A percentile compares a stretch with the other conserved stretches of the same genome.
phyloP scores from a whole-genome alignment of 2,329 filamentous ascomycete genomes.

The Penicillium rolfsii region DNA sequence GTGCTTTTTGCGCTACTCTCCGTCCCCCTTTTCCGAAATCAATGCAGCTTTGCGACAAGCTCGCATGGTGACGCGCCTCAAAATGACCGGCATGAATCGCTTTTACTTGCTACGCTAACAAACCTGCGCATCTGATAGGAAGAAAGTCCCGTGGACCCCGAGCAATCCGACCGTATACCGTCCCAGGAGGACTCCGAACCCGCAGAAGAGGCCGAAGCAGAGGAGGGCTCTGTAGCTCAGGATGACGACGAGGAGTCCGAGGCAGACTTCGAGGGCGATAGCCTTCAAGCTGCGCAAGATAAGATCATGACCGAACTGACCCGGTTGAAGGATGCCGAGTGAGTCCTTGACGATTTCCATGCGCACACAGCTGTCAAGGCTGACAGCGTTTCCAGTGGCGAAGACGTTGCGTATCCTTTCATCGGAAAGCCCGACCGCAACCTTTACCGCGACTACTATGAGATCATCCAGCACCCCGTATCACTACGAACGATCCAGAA shows the following conservation, averaged over 20 bases:
- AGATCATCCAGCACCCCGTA: slow-evolving; percentile 77
- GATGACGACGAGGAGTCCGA: slow-evolving; percentile 60
- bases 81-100: background rate
- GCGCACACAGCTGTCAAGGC: background rate
- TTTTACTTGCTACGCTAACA: slow-evolving; percentile 12
- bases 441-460: slow-evolving; percentile 79
- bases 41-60: slow-evolving; percentile 12
- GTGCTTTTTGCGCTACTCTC: background rate
- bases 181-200: slow-evolving; percentile 30
- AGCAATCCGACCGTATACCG: slow-evolving; percentile 27
- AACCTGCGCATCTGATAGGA: slow-evolving; percentile 19
- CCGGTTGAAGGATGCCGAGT: slow-evolving; percentile 28
- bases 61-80: slow-evolving; percentile 4
- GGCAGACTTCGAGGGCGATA: slow-evolving; percentile 69
- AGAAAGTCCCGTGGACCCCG: slow-evolving; percentile 23
- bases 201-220: slow-evolving; percentile 29
- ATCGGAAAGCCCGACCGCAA: slow-evolving; percentile 74
- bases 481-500: slow-evolving; percentile 79
- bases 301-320: slow-evolving; percentile 74
- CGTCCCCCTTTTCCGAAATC: background rate
- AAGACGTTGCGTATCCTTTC: slow-evolving; percentile 74
- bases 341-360: background rate
- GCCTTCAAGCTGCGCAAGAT: slow-evolving; percentile 83
- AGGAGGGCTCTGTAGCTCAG: slow-evolving; percentile 17
- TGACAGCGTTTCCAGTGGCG: slow-evolving; percentile 51